These are phyloP conservation scores for Saccharomyces pastorianus DNA, from an alignment of 1,139 yeast species.

Conservation along the genomic window DNA sequence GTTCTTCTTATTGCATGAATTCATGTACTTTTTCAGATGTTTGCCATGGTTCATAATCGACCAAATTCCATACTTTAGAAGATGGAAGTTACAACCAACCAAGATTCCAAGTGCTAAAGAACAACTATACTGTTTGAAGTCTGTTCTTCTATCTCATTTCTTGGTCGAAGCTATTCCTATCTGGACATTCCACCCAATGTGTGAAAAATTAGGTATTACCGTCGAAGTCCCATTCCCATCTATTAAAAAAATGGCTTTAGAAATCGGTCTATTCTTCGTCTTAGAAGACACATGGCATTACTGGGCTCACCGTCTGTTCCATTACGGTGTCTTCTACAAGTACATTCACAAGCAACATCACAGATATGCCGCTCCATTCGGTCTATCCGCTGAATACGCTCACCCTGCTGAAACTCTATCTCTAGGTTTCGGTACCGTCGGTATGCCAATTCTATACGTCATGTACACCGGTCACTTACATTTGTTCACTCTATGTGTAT, in stretches of 20 bases:
- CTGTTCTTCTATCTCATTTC: slow-evolving; percentile 77
- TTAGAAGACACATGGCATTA: slow-evolving; percentile 94
- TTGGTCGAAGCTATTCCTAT: slow-evolving; percentile 91
- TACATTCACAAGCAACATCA: slow-evolving; percentile 94
- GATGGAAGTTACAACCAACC: slow-evolving; percentile 73
- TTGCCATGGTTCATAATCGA: slow-evolving; percentile 80
- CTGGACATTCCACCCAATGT: slow-evolving; percentile 90
- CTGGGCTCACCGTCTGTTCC: slow-evolving; percentile 85
- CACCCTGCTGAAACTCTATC: slow-evolving; percentile 90
- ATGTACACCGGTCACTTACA: slow-evolving; percentile 63
- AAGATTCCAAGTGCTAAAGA: slow-evolving; percentile 71
- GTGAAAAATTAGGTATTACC: slow-evolving; percentile 65
- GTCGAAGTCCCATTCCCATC: slow-evolving; percentile 80
- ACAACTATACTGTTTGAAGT: slow-evolving; percentile 85
- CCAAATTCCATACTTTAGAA: slow-evolving; percentile 63
- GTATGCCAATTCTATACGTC: slow-evolving; percentile 72
- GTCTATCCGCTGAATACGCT: slow-evolving; percentile 93
- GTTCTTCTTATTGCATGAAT: slow-evolving; percentile 66
- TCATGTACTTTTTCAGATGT: slow-evolving; percentile 77
- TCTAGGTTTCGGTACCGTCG: slow-evolving; percentile 89
- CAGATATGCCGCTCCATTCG: slow-evolving; percentile 94
- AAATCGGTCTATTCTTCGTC: slow-evolving; percentile 67
- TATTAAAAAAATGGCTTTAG: slow-evolving; percentile 47
- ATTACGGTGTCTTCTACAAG: slow-evolving; percentile 77
- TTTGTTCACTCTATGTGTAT: slow-evolving; percentile 69